Conservation (phyloP, 768 basidiomycete genomes). For the Pulveroboletus sp. region DNA sequence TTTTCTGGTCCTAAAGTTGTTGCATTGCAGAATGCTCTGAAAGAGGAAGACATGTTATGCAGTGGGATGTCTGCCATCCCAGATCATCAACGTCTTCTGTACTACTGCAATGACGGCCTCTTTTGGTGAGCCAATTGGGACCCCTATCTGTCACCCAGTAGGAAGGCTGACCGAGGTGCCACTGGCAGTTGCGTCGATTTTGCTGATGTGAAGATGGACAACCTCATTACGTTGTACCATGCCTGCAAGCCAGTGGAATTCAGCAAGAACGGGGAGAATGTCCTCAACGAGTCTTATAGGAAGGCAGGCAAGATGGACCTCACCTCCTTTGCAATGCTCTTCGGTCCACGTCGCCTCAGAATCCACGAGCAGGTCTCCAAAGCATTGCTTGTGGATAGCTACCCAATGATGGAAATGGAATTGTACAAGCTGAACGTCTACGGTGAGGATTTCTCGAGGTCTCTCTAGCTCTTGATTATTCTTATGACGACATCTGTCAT, state of each 20-base stretch:
- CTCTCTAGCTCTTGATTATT: not conserved
- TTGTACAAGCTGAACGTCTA: conserved; percentile 47
- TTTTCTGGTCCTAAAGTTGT: too few relatives aligned
- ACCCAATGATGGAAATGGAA: not conserved
- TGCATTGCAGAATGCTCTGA: too few relatives aligned
- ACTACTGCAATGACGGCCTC: not conserved
- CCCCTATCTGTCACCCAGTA: not conserved
- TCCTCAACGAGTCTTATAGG: conserved; percentile 23
- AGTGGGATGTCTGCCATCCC: not conserved
- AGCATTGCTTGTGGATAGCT: conserved; percentile 1
- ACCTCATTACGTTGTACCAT: not conserved
- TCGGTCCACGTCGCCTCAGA: not conserved
- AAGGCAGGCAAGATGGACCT: conserved; percentile 46
- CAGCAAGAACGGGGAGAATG: not conserved
- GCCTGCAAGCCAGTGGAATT: not conserved
- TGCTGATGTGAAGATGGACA: not conserved
- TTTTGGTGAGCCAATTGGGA: too few relatives aligned
- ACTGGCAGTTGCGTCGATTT: conserved; percentile 3
- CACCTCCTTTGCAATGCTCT: conserved; percentile 27
- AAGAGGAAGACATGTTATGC: not conserved
- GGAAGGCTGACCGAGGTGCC: not conserved
- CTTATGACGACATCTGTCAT: not conserved
- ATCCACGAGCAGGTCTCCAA: not conserved
- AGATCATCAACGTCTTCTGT: not conserved
- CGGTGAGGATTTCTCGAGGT: conserved; percentile 26